These are phyloP conservation scores for Pestalotiopsis sp. DNA, from an alignment of 2,329 filamentous ascomycete species.

Conservation along the genomic window DNA sequence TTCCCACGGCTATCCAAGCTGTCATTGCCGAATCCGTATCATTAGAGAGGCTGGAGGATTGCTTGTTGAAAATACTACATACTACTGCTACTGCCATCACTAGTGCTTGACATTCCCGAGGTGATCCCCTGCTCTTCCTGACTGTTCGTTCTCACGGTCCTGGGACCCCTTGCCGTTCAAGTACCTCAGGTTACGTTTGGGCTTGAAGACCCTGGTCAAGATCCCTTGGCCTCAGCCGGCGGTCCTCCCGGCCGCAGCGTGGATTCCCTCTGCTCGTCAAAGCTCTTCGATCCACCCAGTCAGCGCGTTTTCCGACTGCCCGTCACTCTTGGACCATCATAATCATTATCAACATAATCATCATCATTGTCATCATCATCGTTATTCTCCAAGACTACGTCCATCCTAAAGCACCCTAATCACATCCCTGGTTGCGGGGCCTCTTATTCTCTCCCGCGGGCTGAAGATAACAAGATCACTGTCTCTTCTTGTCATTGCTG, in stretches of 20 bases:
- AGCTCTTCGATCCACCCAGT: conserved; percentile 1
- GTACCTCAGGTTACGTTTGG: conserved; percentile 20
- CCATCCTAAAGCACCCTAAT: conserved; percentile 2
- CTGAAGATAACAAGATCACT: conserved; percentile 12
- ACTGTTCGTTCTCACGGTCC: neutral
- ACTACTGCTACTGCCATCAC: neutral
- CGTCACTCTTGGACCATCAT: neutral
- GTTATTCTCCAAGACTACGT: neutral
- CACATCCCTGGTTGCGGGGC: conserved; percentile 13
- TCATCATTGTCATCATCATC: neutral
- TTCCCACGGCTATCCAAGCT: neutral
- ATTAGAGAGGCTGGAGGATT: neutral
- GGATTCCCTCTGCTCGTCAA: conserved; percentile 10
- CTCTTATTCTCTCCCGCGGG: neutral
- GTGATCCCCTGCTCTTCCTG: neutral
- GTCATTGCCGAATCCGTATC: neutral
- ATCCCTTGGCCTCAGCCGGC: conserved; percentile 5
- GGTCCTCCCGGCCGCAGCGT: conserved; percentile 15
- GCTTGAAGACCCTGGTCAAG: conserved; percentile 21
- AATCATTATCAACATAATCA: conserved; percentile 1
- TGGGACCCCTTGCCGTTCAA: neutral
- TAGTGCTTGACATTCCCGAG: neutral
- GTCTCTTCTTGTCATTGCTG: neutral
- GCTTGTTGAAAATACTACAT: neutral
- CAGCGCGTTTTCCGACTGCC: conserved; percentile 13